phyloP scores from a whole-genome alignment of 2,329 filamentous ascomycete species.

The Fusarium clavum region DNA sequence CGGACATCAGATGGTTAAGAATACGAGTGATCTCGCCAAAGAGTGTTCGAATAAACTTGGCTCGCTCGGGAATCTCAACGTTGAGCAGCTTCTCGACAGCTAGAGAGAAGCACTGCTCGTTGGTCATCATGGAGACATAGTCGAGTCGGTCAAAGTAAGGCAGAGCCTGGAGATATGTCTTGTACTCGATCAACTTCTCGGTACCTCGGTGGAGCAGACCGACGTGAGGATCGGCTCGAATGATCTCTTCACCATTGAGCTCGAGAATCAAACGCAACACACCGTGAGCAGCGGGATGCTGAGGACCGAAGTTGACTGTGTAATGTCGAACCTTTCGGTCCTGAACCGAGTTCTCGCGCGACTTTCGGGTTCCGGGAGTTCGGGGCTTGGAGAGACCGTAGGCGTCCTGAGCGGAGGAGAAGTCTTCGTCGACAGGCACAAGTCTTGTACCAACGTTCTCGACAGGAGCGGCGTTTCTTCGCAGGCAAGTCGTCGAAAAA shows the following conservation, averaged over 20 bases:
- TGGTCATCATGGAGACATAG: constrained; percentile 99
- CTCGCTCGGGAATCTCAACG: constrained; percentile 92
- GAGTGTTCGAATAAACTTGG: constrained; percentile 96
- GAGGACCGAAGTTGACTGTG: constrained; percentile 98
- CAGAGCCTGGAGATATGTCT: constrained; percentile 97
- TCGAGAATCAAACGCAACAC: constrained; percentile 98
- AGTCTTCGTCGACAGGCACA: constrained; percentile 73
- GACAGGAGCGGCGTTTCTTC: constrained; percentile 69
- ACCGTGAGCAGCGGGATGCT: constrained; percentile 98
- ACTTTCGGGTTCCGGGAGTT: constrained; percentile 58
- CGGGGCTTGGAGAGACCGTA: constrained; percentile 60
- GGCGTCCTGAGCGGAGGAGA: constrained; percentile 64
- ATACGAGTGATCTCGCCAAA: constrained; percentile 96
- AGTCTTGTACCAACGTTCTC: constrained; percentile 67
- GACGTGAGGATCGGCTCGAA: constrained; percentile 96
- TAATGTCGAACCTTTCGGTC: constrained; percentile 96
- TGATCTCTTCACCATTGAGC: constrained; percentile 96
- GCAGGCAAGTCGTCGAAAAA: constrained; percentile 73
- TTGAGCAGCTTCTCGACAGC: constrained; percentile 98
- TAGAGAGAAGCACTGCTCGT: constrained; percentile 96
- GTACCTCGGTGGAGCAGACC: constrained; percentile 96
- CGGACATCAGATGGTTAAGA: constrained; percentile 97
- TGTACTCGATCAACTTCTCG: constrained; percentile 99
- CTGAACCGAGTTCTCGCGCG: constrained; percentile 61
- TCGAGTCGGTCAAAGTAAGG: constrained; percentile 99